Base-by-base conservation (phyloP, 768 basidiomycete species). In the Boletus coccyginus region DNA sequence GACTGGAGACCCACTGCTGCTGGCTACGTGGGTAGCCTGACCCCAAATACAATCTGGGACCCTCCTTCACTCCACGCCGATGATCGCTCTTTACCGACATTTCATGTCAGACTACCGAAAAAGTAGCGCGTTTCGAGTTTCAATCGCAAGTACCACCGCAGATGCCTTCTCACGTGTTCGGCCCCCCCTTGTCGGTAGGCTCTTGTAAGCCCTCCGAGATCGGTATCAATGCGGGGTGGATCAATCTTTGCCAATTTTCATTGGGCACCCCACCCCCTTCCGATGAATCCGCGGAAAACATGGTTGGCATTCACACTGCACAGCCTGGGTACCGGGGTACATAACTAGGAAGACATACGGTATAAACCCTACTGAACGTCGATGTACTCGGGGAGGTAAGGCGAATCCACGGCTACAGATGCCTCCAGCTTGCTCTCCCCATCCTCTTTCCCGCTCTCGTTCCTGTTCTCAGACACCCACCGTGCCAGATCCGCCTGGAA, bases 301-400 rank as follows among this genome's bases (percentile, higher is more conserved):
- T 27, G 33, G 9, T 39, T 49, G 45, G 19, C 36, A 41, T 38
- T 29, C 12, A 21, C 41, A 40, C 39, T n/a, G 19, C 17, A 17
- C 41, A 24, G n/a, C 19, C 36, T 38, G 8, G 14, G 13, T 16
- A 38, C 36, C 8, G 16, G 14, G 7, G 7, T 31, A 12, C 7
- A 44, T 38, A 33, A 14, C 19, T 12, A 44, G 2, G 24, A 53
- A 41, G 33, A 35, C n/a, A 24, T 32, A 27, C 27, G 5, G 27
- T 17, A 29, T 7, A 6, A 7, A 29, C 13, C 7, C 12, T 60
- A 38, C 29, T 17, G 3, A 36, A 63, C 35, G 1, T 48, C 27
- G 17, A 62, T 46, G 39, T 64, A 62, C 54, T 56, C 38, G 3
- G 55, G 38, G 9, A 55, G 33, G 46, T 66, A 59, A 27, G 58